Evolutionary conservation across 768 basidiomycete species (phyloP), one percentile per base, ranked within the genome.

Genomic region (Clitopilus passeckerianus): DNA sequence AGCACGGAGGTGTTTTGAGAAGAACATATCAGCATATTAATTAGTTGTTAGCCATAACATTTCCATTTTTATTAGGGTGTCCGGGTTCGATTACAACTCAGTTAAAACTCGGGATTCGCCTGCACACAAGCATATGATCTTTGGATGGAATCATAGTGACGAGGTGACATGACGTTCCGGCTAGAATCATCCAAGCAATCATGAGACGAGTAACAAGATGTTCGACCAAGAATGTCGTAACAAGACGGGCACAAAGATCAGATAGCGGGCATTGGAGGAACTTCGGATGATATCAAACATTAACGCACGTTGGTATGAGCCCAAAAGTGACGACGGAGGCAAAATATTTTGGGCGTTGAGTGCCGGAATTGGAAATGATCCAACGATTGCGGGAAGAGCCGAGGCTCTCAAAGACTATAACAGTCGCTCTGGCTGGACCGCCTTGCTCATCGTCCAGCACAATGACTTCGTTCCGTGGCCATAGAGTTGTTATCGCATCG

Each of bases 401-500:
- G 63, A 61, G 23, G 23, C 53, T 44, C 27, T 43, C 35, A 57
- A 59, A 44, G 37, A 46, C 43, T 34, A 59, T 50, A 50, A 18
- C 20, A 50, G 46, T 50, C n/a, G 46, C 20, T 50, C 46, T 12
- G 46, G 46, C 46, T 50, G 16, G 30, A 34, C 30, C 33, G 24
- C 33, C 15, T 55, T 55, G 54, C 30, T 33, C 57, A 41, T 57
- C 43, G 34, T 43, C 46, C 37, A 34, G 44, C 46, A 52, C 72
- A 60, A 91, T 91, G 90, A 80, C 80, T 68, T 86, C 89, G 35
- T 81, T 91, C 67, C 79, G 86, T 58, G 84, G 84, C 72, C 87
- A 90, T 70, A 78, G 91, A 33, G 80, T 89, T 57, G 77, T 93
- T 70, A 86, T 93, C 70, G 91, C 90, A 15, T 87, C 89, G n/a